Evolutionary conservation across 345 rosid species (phyloP), one percentile per base, ranked within the genome.

Genomic region (Populus alba): DNA sequence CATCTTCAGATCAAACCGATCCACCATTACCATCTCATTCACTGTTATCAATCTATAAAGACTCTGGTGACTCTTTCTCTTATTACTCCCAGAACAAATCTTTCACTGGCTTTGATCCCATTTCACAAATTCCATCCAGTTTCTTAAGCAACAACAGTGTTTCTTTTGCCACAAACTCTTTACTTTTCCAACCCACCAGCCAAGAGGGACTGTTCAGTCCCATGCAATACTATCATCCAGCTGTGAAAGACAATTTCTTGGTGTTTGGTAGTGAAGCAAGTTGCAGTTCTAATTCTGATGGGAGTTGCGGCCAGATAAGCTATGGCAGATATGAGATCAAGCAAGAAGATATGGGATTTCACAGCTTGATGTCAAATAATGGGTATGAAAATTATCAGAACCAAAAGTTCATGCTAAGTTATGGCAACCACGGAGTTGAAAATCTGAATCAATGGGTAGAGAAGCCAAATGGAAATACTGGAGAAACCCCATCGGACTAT

Each of bases 191-290:
- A 57, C 70, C 29, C 27, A 72, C 20, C 51, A 4, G 17, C 65
- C 90, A 81, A 18, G 86, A 83, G 41, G 51, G 67, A 20, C 57
- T 78, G 71, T 7, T 81, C 70, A 83, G 84, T 80, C 79, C 86
- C 41, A 66, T 79, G 81, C 84, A 83, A 57, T 79, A 66, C 65
- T 81, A 86, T 49, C 78, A 81, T 75, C 86, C 85, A 62, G 70
- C 45, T 41, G 45, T 82, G 55, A 90, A 84, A 51, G 86, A 82
- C 33, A 89, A 89, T 77, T 61, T 88, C 25, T 77, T 90, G 38
- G 75, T 82, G 73, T 88, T 87, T 87, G 92, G 95, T 37, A 84
- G 90, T 83, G 92, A 80, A 78, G 86, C 86, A 76, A 89, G 92
- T 49, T 88, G 87, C 81, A 91, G 88, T 45, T 87, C 91, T 16